Evolutionary conservation across 192 early-diverging fungal species (phyloP), one percentile per base, ranked within the genome.

Genomic region (Cetraspora pellucida): DNA sequence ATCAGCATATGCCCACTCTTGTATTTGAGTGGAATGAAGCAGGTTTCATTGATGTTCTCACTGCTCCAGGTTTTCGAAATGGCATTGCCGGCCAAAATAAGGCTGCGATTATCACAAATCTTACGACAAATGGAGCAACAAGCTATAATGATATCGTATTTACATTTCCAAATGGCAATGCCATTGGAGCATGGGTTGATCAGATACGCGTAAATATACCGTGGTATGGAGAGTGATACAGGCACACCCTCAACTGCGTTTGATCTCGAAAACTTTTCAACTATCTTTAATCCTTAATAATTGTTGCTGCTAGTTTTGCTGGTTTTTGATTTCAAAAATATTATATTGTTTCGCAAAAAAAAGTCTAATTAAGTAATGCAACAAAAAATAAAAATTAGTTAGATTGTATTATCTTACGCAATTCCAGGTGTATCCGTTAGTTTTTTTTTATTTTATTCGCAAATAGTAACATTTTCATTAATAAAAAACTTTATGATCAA

Each of bases 101-200:
- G 10, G 59, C 3, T 25, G 74, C 59, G 28, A 60, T 63, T 75
- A 17, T 75, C 37, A 30, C 13, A 17, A 71, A 71, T 54, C 69
- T 71, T 71, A 55, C 6, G 25, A 27, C 27, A 54, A 71, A 71
- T 71, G 69, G 69, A 19, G 50, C 69, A 27, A 31, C 10, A 54
- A 71, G 43, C 30, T 71, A 71, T 55, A 55, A 55, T 37, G n/a
- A 68, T 50, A n/a, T 71, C 10, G 49, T 70, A 70, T 70, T 70
- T 70, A 70, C 68, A 2, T 70, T 70, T 50, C 21, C 47, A 70
- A 70, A 70, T 70, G 68, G 49, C 3, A 52, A n/a, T n/a, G n/a
- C n/a, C n/a, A n/a, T n/a, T n/a, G n/a, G n/a, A n/a, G n/a, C n/a
- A 54, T 71, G 49, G 69, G 16, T 10, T 0, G 2, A 21, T 16